Percentiles rank a stretch among this genome's conserved stretches.
phyloP scores from a whole-genome alignment of 1,284 basidiomycete species.

The Naganishia sp. region DNA sequence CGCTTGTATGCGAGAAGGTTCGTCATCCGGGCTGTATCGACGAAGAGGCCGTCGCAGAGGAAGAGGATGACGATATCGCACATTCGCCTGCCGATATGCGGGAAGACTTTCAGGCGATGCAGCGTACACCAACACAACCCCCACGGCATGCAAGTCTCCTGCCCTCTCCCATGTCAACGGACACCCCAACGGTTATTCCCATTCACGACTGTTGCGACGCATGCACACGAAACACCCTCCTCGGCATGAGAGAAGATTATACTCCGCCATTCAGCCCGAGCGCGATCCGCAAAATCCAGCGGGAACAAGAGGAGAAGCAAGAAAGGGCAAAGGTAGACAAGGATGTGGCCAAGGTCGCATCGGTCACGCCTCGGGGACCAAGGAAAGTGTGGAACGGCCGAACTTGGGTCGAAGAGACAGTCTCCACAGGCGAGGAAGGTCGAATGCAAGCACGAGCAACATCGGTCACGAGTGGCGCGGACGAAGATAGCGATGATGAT shows the following conservation, averaged over 20 bases:
- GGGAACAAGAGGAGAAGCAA: constrained; percentile 20
- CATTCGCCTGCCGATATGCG: no score
- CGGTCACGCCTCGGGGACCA: constrained; percentile 3
- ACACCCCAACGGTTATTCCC: neutral
- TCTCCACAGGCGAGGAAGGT: no score
- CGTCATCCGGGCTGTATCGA: constrained; percentile 22
- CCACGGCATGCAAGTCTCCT: neutral
- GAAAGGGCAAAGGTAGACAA: neutral
- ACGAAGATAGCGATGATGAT: constrained; percentile 1
- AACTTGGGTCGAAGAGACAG: neutral
- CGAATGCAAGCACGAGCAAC: neutral
- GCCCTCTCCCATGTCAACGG: neutral
- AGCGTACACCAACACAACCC: neutral
- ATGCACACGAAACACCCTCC: constrained; percentile 6
- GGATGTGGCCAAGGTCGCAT: constrained; percentile 5
- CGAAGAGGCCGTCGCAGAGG: constrained; percentile 8
- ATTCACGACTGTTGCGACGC: constrained; percentile 26
- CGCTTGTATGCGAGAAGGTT: neutral
- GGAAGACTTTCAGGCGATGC: neutral
- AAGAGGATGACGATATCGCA: constrained; percentile 1
- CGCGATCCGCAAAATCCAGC: constrained; percentile 25
- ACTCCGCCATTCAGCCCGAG: constrained; percentile 18
- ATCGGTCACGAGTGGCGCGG: neutral
- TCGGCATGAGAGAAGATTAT: constrained; percentile 20
- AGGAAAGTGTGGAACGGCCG: constrained; percentile 13